Percentiles rank a stretch among this genome's conserved stretches.
Conservation (phyloP, 2,329 filamentous ascomycete genomes). For the Xylaria hypoxylon region DNA sequence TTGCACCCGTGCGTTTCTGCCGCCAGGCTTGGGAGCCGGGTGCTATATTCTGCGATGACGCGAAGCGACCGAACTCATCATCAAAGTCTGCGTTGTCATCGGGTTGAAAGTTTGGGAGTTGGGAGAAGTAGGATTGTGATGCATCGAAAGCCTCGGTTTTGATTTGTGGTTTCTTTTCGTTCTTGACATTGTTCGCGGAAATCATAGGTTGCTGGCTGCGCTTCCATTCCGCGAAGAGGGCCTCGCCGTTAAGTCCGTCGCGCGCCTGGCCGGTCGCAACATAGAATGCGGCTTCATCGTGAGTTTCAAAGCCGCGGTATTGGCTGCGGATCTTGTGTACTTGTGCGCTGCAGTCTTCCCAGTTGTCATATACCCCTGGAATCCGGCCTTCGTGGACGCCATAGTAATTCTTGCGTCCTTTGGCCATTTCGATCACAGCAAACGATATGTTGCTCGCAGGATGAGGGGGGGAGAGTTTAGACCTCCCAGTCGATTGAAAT, state of each 20-base stretch:
- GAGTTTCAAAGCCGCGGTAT: conserved; percentile 30
- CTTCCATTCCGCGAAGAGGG: conserved; percentile 12
- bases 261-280: conserved; percentile 22
- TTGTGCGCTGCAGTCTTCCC: conserved; percentile 37
- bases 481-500: background rate
- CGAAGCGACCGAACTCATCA: conserved; percentile 46
- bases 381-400: conserved; percentile 41
- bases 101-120: conserved; percentile 43
- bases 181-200: background rate
- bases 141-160: conserved; percentile 35
- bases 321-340: conserved; percentile 20
- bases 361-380: conserved; percentile 41
- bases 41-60: conserved; percentile 44
- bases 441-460: background rate
- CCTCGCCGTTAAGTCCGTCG: background rate
- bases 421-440: background rate
- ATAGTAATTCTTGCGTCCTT: conserved; percentile 39
- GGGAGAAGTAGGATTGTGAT: conserved; percentile 47
- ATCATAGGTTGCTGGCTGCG: background rate
- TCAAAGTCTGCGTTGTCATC: conserved; percentile 42
- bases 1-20: conserved; percentile 29
- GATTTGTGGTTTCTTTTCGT: conserved; percentile 7
- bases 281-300: conserved; percentile 28
- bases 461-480: background rate
- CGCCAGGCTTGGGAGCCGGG: conserved; percentile 31